Evolutionary conservation across 1,284 basidiomycete species (phyloP).

Genomic region (Apiotrichum montevideense): DNA sequence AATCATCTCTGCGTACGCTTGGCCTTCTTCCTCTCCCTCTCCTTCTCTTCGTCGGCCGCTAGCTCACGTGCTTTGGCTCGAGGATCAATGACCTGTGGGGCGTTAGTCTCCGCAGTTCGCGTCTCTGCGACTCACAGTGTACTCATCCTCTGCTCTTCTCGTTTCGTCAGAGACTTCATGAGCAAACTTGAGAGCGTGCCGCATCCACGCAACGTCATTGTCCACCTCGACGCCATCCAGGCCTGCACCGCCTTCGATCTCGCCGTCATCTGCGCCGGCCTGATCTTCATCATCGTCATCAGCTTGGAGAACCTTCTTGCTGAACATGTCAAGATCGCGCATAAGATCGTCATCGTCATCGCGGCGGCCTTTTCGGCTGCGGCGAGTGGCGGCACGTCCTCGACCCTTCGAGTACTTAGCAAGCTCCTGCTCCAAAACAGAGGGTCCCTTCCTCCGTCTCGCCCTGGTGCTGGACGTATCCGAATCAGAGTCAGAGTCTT

Average conservation of each 20-base stretch:
- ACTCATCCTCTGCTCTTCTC: constrained; percentile 75
- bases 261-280: constrained; percentile 19
- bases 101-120: background rate
- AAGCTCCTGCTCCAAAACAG: constrained; percentile 69
- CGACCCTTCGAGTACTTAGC: constrained; percentile 67
- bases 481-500: constrained; percentile 40
- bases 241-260: constrained; percentile 37
- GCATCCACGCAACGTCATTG: constrained; percentile 70
- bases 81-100: constrained; percentile 44
- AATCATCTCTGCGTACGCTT: background rate
- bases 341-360: constrained; percentile 67
- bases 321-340: constrained; percentile 64
- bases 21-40: constrained; percentile 6
- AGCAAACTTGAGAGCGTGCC: constrained; percentile 66
- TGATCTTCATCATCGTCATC: constrained; percentile 19
- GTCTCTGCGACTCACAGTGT: constrained; percentile 62
- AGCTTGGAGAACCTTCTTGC: constrained; percentile 56
- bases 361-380: constrained; percentile 49
- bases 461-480: constrained; percentile 25
- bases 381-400: constrained; percentile 57
- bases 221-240: constrained; percentile 62
- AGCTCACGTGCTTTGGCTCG: constrained; percentile 42
- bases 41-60: constrained; percentile 20
- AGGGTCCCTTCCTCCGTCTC: constrained; percentile 52
- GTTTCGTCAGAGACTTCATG: constrained; percentile 66